Percentiles rank a stretch among this genome's conserved stretches.
These are phyloP conservation scores for Daedalea quercina DNA, from an alignment of 768 basidiomycete species.

Conservation along the genomic window DNA sequence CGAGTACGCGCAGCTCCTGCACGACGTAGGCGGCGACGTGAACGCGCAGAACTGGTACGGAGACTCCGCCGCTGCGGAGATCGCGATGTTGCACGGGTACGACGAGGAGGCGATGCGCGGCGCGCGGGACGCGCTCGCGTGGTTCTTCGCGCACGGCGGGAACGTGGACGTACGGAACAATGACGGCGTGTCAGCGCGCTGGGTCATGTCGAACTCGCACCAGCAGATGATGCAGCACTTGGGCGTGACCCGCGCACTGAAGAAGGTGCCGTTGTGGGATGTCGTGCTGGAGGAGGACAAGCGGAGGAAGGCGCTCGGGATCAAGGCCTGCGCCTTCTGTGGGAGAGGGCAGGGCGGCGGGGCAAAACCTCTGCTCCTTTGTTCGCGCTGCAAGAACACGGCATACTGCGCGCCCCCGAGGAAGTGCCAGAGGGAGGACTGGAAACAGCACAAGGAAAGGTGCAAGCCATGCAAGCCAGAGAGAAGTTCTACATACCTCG, in stretches of 20 bases:
- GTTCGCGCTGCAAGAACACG: slow-evolving; percentile 29
- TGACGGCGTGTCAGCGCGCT: slow-evolving; percentile 29
- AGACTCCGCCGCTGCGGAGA: slow-evolving; percentile 33
- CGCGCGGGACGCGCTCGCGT: slow-evolving; percentile 26
- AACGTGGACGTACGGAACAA: slow-evolving; percentile 28
- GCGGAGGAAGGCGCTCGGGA: slow-evolving; percentile 21
- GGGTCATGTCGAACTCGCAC: neutral
- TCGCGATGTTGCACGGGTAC: slow-evolving; percentile 23
- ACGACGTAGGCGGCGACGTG: slow-evolving; percentile 35
- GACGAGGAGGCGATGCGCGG: slow-evolving; percentile 16
- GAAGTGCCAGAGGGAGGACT: slow-evolving; percentile 32
- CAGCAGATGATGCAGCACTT: neutral
- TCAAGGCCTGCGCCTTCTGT: slow-evolving; percentile 28
- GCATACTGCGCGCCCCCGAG: slow-evolving; percentile 28
- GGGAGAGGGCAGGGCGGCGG: slow-evolving; percentile 25
- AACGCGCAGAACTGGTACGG: slow-evolving; percentile 37
- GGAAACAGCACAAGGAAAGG: slow-evolving; percentile 33
- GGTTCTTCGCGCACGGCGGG: slow-evolving; percentile 38
- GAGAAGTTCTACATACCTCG: slow-evolving; percentile 11
- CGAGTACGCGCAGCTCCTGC: slow-evolving; percentile 36
- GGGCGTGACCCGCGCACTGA: neutral
- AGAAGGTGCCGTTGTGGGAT: slow-evolving; percentile 5
- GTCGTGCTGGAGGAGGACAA: slow-evolving; percentile 26
- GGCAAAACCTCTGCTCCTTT: slow-evolving; percentile 19
- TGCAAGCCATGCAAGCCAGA: slow-evolving; percentile 22